A percentile compares a stretch with the other conserved stretches of the same genome.
Evolutionary conservation across 352 stramenopile genomes (phyloP).

Genomic region (Pythium brachiatum): DNA sequence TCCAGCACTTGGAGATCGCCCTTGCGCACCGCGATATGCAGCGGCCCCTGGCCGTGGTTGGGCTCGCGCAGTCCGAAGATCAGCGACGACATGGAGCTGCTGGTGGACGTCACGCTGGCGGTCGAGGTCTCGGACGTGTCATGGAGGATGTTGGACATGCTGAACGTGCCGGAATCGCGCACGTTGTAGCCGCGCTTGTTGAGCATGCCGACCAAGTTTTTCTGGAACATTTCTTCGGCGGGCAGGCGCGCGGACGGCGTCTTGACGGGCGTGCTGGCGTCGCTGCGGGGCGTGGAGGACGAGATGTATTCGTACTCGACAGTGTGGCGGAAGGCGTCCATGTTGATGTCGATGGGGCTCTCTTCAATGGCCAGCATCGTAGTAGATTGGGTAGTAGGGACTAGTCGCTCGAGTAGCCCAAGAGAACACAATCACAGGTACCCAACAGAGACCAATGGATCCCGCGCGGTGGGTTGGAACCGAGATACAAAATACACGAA

Average conservation of each 20-base stretch:
- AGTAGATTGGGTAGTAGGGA: neutral
- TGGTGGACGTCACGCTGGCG: slow-evolving; percentile 54
- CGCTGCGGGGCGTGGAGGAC: slow-evolving; percentile 4
- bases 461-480: slow-evolving; percentile 1
- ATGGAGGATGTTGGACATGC: slow-evolving; percentile 13
- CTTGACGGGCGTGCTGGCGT: slow-evolving; percentile 13
- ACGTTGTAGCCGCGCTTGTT: slow-evolving; percentile 87
- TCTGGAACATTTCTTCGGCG: slow-evolving; percentile 63
- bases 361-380: slow-evolving; percentile 1
- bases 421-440: neutral
- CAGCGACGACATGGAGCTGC: slow-evolving; percentile 61
- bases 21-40: slow-evolving; percentile 78
- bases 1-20: slow-evolving; percentile 69
- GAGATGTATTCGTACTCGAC: slow-evolving; percentile 18
- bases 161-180: slow-evolving; percentile 43
- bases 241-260: slow-evolving; percentile 17
- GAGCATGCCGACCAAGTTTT: slow-evolving; percentile 66
- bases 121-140: slow-evolving; percentile 63
- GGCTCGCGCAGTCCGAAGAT: slow-evolving; percentile 69
- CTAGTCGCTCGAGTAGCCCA: neutral
- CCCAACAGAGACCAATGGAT: neutral
- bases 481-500: slow-evolving; percentile 1
- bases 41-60: slow-evolving; percentile 67
- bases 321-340: neutral
- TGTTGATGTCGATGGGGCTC: neutral